Base-by-base conservation (phyloP, 176 grass and related monocot species). In the Musa acuminata region DNA sequence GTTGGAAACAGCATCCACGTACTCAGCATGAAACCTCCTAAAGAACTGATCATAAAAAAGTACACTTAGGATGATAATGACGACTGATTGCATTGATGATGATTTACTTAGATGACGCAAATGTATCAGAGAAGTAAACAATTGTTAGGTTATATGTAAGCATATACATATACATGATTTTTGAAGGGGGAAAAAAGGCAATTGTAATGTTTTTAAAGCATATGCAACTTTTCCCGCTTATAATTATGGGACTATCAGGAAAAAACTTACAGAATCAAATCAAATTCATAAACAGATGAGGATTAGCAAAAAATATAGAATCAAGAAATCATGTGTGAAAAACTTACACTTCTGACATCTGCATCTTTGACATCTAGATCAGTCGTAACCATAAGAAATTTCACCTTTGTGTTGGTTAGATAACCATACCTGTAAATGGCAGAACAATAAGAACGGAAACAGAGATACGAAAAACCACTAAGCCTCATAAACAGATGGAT, bases 281-380 rank as follows among this genome's bases (percentile, higher is more conserved):
- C 35, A 43, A 43, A 43, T 6, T 43, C 4, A 43, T 6, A 8
- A 71, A 51, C 49, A 71, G 9, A n/a, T 7, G n/a, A 9, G 13
- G 43, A 49, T 50, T 20, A 2, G 6, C 13, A 69, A 19, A 4
- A 1, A 69, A 69, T 49, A 8, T 8, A 19, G 35, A 10, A n/a
- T 9, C 3, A 70, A 70, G 17, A 6, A 8, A 8, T 8, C 8
- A 19, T 27, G 16, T 9, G 16, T 16, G 5, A 9, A 12, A 29
- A 87, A 81, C 94, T 87, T 98, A 93, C 90, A 85, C 82, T 98
- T 84, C 90, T 17, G 64, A 89, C 87, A 87, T 98, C 90, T 49
- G 94, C 94, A 89, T 98, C 94, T 81, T 93, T 98, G 68, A 91
- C 90, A 79, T 91, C 90, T 80, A 98, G 84, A 69, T 98, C 94